Evolutionary conservation across 2,329 filamentous ascomycete species (phyloP), one percentile per base, ranked within the genome.

Genomic region (Sporothrix brunneoviolacea): DNA sequence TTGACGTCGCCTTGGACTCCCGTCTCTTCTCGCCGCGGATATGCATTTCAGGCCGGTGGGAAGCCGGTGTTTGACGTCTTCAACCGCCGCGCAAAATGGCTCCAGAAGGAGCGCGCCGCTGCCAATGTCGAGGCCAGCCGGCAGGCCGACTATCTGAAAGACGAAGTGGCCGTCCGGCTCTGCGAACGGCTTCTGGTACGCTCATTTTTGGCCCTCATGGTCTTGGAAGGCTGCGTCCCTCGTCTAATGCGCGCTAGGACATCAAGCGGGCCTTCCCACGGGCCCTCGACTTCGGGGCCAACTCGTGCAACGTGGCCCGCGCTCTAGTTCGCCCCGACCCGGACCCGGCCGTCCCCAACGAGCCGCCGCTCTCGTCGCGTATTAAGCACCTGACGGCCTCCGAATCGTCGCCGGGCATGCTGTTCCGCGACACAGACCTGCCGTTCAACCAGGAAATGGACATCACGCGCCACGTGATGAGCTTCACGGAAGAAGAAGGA

Each of bases 221-320:
- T 39, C 16, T 18, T 22, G 24, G n/a, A 13, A 24, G 16, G 9
- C 28, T 7, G 13, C 21, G 7, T 19, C 12, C 3, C 8, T 12
- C 9, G 39, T 43, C 37, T 48, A 35, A 58, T 50, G 40, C 24
- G n/a, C 37, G 15, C 12, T 56, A 91, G 87, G 91, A 97, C 64
- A 94, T 98, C 72, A 95, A 95, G 61, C 86, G 93, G 28, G 76
- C 82, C 51, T 96, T 95, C 61, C 80, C 86, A 39, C 77, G 81
- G 57, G 89, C 90, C 21, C 85, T 98, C 54, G 93, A 98, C 67
- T 82, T 96, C 28, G 93, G 93, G 55, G 91, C 93, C 55, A 95
- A 97, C 66, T 88, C 91, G 55, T 96, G 91, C 76, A 95, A 96
- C 68, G 83, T 98, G 54, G 91, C 91, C 18, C 83, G 85, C 55